A percentile compares a stretch with the other conserved stretches of the same genome.
These are phyloP conservation scores for Colletotrichum cereale DNA, from an alignment of 2,329 filamentous ascomycete genomes.

Conservation along the genomic window DNA sequence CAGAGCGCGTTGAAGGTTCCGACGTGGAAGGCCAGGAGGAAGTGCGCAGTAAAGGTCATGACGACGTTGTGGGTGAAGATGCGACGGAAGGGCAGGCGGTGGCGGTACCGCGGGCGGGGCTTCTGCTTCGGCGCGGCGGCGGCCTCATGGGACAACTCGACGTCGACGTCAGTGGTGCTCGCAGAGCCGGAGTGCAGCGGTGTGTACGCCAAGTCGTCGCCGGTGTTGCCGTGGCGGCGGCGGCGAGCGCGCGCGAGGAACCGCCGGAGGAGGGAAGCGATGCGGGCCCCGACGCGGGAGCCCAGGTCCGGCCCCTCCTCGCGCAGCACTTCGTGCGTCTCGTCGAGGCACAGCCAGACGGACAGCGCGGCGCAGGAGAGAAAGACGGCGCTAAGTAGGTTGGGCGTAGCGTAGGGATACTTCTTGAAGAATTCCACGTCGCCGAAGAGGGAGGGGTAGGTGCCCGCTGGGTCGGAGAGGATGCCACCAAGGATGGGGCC, in stretches of 20 bases:
- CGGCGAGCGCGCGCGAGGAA: constrained; percentile 38
- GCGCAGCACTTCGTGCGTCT: constrained; percentile 62
- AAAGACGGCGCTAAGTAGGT: constrained; percentile 64
- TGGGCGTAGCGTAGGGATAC: constrained; percentile 68
- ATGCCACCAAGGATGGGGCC: constrained; percentile 72
- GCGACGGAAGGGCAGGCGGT: constrained; percentile 63
- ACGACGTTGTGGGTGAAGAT: constrained; percentile 68
- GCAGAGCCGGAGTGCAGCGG: constrained; percentile 50
- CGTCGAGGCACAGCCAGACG: constrained; percentile 65
- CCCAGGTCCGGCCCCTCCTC: constrained; percentile 57
- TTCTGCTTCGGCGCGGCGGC: constrained; percentile 33
- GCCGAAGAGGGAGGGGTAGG: constrained; percentile 67
- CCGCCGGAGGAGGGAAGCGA: constrained; percentile 48
- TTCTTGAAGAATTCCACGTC: constrained; percentile 57
- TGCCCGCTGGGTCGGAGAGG: constrained; percentile 75
- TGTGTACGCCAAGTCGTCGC: constrained; percentile 46
- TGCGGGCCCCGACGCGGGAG: constrained; percentile 53
- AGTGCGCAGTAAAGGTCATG: constrained; percentile 72
- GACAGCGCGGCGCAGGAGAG: constrained; percentile 57
- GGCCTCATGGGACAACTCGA: constrained; percentile 49
- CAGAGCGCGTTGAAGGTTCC: constrained; percentile 82
- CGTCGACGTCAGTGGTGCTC: constrained; percentile 39
- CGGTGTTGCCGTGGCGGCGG: constrained; percentile 14
- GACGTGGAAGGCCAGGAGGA: constrained; percentile 78
- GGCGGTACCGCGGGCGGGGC: constrained; percentile 55